phyloP scores from a whole-genome alignment of 768 basidiomycete genomes.

The Brasilioporus rufonigricans region DNA sequence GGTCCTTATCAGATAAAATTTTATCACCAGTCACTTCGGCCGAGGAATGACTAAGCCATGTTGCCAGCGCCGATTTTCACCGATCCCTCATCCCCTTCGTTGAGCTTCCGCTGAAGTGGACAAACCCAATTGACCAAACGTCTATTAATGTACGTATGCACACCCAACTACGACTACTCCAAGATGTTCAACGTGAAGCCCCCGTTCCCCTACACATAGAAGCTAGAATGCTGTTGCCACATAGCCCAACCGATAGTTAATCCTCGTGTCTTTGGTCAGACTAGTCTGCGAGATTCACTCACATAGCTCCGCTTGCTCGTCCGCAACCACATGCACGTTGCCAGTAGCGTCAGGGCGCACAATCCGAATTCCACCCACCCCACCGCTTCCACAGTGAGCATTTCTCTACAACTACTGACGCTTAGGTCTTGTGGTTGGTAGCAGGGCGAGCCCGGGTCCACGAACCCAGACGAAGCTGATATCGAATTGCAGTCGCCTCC shows the following conservation, averaged over 20 bases:
- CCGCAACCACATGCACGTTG: conserved; percentile 54
- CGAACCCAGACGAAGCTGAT: conserved; percentile 35
- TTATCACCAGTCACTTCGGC: background rate
- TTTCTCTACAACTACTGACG: conserved; percentile 59
- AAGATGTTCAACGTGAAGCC: background rate
- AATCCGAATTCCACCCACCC: conserved; percentile 76
- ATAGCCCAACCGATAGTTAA: conserved; percentile 20
- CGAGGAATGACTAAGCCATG: conserved; percentile 19
- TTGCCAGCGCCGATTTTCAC: too few species aligned
- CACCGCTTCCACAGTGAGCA: conserved; percentile 68
- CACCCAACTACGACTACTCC: background rate
- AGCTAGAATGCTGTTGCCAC: conserved; percentile 31
- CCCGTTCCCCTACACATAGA: conserved; percentile 27
- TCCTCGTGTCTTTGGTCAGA: conserved; percentile 28
- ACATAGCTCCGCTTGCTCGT: conserved; percentile 38
- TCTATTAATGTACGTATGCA: background rate
- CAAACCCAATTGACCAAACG: too few species aligned
- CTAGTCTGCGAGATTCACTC: conserved; percentile 42
- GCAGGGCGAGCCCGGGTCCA: conserved; percentile 24
- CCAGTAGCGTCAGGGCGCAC: conserved; percentile 51
- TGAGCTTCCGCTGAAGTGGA: too few species aligned
- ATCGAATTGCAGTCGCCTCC: conserved; percentile 58
- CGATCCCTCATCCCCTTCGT: too few species aligned
- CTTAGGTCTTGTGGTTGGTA: conserved; percentile 21
- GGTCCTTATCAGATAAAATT: conserved; percentile 27